Evolutionary conservation across 805 yeast genomes (phyloP).

Genomic region (Saccharomyces jurei): DNA sequence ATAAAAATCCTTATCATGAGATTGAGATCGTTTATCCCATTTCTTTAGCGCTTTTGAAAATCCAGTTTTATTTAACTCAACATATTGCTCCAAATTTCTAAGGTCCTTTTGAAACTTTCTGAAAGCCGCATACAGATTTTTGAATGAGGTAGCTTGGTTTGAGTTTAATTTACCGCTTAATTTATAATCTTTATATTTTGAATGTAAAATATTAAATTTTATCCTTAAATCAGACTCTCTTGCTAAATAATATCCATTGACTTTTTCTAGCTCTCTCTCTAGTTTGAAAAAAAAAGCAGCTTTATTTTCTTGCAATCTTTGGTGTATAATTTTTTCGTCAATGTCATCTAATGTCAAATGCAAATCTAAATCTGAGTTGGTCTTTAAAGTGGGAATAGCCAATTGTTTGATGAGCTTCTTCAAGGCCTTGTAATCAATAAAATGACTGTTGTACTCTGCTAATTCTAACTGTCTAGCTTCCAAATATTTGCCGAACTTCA

Average conservation of each 20-base stretch:
- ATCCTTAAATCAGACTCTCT: constrained; percentile 83
- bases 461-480: constrained; percentile 90
- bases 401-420: constrained; percentile 85
- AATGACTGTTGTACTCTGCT: constrained; percentile 90
- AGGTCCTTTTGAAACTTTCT: constrained; percentile 84
- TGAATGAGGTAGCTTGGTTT: constrained; percentile 66
- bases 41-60: constrained; percentile 91
- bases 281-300: constrained; percentile 80
- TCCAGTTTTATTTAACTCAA: constrained; percentile 91
- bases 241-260: constrained; percentile 82
- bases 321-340: constrained; percentile 35
- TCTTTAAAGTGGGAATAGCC: constrained; percentile 36
- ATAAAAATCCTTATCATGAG: constrained; percentile 88
- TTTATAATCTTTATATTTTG: constrained; percentile 52
- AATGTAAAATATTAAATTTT: constrained; percentile 65
- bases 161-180: constrained; percentile 40
- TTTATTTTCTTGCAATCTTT: constrained; percentile 74
- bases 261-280: constrained; percentile 93
- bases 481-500: constrained; percentile 93
- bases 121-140: constrained; percentile 80
- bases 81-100: constrained; percentile 82
- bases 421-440: constrained; percentile 88
- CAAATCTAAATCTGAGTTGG: constrained; percentile 5
- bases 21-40: constrained; percentile 95
- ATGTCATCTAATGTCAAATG: constrained; percentile 31